Base-by-base conservation (phyloP, 2,329 filamentous ascomycete species). In the Aureobasidium sp. region DNA sequence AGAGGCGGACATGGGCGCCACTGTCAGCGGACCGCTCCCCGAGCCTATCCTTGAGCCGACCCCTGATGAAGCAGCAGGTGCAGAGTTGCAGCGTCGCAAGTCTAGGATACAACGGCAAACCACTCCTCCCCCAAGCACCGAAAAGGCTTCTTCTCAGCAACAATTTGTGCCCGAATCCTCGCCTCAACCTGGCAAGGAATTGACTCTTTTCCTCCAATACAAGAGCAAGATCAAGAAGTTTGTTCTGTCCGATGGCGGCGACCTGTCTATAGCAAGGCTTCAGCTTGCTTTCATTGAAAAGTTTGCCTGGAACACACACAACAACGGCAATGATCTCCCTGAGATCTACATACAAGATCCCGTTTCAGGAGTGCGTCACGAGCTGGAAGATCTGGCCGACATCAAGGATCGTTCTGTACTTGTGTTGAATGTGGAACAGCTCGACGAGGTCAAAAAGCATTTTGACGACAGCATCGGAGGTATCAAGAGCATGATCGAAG, bases 331-430 rank as follows among this genome's bases (percentile, higher is more conserved):
- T 15, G 94, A 99, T 72, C 78, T 99, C 49, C 94, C 94, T 0
- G 94, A 99, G 69, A 97, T 99, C 17, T 97, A 99, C 73, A 94
- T 99, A 17, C 94, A 99, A 73, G 94, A 99, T 72, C 88, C 92
- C 0, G 84, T 97, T 2, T 97, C 94, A 9, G 94, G 94, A 0
- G 89, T 99, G n/a, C 88, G 94, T 17, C 93, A 99, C 73, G 94
- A 99, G 76, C 78, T 99, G 27, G 94, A 99, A 73, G 94, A 99
- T 71, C 79, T 99, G 34, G 84, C 81, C 20, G 94, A 99, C 71
- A 89, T 99, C 69, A 97, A 96, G 75, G 94, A 99, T 73, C 85
- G 93, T 34, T 91, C 91, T 1, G 94, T 99, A 0, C 81, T 99
- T n/a, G 95, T 94, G 0, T 79, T 99, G 45, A 99, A 99, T 68